A percentile compares a stretch with the other conserved stretches of the same genome.
Evolutionary conservation across 2,329 filamentous ascomycete genomes (phyloP).

Genomic region (Calonectria hawksworthii): DNA sequence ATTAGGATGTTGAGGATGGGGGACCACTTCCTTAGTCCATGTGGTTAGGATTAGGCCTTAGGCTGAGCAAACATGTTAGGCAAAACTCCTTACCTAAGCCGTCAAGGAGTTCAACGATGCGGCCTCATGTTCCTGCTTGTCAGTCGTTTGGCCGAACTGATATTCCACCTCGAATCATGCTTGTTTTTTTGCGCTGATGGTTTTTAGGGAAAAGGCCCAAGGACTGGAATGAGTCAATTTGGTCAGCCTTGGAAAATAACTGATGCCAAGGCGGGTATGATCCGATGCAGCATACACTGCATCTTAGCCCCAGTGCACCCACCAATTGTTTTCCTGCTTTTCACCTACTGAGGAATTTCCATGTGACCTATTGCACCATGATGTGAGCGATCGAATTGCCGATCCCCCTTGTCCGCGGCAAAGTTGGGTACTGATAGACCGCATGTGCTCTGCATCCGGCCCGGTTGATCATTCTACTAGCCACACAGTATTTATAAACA

Average conservation of each 20-base stretch:
- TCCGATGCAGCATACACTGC: slow-evolving; percentile 32
- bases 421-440: slow-evolving; percentile 13
- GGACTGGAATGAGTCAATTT: slow-evolving; percentile 11
- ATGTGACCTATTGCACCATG: background rate
- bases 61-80: background rate
- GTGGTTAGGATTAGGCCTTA: background rate
- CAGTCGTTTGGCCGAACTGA: background rate
- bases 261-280: slow-evolving; percentile 34
- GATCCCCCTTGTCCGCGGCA: background rate
- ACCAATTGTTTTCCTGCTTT: background rate
- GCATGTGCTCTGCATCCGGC: background rate
- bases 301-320: background rate
- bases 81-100: background rate
- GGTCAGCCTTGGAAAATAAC: slow-evolving; percentile 21
- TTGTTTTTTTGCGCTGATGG: background rate
- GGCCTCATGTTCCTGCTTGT: background rate
- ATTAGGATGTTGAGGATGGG: background rate
- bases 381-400: slow-evolving; percentile 23
- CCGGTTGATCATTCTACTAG: background rate
- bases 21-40: background rate
- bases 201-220: background rate
- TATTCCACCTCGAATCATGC: background rate
- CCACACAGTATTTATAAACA: background rate
- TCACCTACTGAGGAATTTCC: background rate
- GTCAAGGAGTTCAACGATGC: background rate